These are phyloP conservation scores for Mycena sanguinolenta DNA, from an alignment of 768 basidiomycete species.

Conservation along the genomic window DNA sequence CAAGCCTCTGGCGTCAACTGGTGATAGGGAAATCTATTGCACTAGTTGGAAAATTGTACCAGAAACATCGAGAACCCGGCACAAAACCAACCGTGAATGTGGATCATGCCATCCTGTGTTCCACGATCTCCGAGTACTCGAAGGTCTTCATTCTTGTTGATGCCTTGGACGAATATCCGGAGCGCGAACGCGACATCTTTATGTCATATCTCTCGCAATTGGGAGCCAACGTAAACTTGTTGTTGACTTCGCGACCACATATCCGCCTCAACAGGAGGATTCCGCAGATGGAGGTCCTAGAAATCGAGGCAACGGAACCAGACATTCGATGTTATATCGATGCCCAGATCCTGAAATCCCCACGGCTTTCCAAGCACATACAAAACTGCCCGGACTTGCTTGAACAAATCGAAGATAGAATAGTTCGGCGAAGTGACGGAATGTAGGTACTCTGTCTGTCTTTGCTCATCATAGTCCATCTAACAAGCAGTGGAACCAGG, in stretches of 20 bases:
- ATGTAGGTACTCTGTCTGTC: not conserved
- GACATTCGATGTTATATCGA: slow-evolving; percentile 2
- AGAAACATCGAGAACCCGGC: not conserved
- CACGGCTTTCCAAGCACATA: not conserved
- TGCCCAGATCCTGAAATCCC: not conserved
- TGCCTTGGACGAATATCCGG: slow-evolving; percentile 24
- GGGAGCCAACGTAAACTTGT: not conserved
- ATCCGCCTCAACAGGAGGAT: not conserved
- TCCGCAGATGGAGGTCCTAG: not conserved
- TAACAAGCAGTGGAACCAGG: not conserved
- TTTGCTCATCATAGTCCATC: too few relatives aligned
- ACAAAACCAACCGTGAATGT: not conserved
- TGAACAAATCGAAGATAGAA: not conserved
- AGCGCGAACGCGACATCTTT: not conserved
- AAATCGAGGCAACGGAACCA: slow-evolving; percentile 5
- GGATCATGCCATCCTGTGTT: not conserved
- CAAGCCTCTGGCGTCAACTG: slow-evolving; percentile 9
- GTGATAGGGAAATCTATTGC: not conserved
- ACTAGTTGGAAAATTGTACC: not conserved
- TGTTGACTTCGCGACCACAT: slow-evolving; percentile 22
- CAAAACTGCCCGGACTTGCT: not conserved
- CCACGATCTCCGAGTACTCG: not conserved
- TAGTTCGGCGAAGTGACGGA: not conserved
- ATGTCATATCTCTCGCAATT: not conserved
- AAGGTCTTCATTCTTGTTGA: slow-evolving; percentile 16